These are phyloP conservation scores for Pseudonitzschia multiseries DNA, from an alignment of 108 stramenopile species.

Conservation along the genomic window DNA sequence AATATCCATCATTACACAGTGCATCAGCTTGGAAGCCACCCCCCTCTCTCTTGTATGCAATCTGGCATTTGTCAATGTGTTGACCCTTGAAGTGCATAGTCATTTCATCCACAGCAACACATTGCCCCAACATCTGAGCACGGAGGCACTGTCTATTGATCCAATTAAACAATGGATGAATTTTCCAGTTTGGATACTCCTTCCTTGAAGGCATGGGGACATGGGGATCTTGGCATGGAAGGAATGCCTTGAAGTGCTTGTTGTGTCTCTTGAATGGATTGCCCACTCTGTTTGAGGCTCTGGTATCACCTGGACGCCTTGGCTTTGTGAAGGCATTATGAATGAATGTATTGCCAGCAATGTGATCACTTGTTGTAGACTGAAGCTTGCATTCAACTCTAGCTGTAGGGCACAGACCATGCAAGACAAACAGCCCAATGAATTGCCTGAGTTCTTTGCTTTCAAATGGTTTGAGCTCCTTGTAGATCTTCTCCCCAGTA, in stretches of 20 bases:
- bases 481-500: too few relatives aligned
- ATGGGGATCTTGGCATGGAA: slow-evolving; percentile 3
- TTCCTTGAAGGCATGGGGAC: background rate
- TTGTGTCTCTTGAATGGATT: too few relatives aligned
- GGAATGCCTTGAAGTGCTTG: slow-evolving; percentile 5
- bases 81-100: background rate
- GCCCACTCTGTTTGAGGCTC: too few relatives aligned
- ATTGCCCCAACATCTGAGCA: background rate
- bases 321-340: too few relatives aligned
- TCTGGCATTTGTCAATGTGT: slow-evolving; percentile 6
- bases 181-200: background rate
- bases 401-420: too few relatives aligned
- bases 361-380: too few relatives aligned
- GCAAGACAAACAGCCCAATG: too few relatives aligned
- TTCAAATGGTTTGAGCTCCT: too few relatives aligned
- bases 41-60: slow-evolving; percentile 41
- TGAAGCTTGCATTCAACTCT: too few relatives aligned
- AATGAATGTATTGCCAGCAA: too few relatives aligned
- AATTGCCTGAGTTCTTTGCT: too few relatives aligned
- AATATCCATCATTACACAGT: slow-evolving; percentile 39
- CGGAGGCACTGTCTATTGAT: background rate
- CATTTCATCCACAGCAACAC: background rate
- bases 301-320: too few relatives aligned
- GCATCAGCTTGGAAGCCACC: slow-evolving; percentile 47
- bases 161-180: background rate